These are phyloP conservation scores for Panicum virgatum DNA, from an alignment of 202 grass and related monocot genomes.

Conservation along the genomic window DNA sequence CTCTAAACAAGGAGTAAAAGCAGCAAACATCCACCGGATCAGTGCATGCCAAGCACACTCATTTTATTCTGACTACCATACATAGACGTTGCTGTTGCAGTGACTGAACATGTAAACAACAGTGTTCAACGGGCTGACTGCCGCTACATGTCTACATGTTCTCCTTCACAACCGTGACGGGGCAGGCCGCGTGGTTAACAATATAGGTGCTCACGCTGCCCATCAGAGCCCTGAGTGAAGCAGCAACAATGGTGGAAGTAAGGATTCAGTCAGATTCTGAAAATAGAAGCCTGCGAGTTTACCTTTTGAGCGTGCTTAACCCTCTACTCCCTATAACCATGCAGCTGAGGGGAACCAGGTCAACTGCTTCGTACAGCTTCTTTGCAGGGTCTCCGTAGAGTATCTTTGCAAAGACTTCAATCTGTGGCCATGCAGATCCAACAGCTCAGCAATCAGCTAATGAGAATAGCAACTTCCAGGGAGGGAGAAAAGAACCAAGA, in stretches of 20 bases:
- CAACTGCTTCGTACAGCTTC: conserved; percentile 50
- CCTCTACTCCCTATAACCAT: conserved; percentile 59
- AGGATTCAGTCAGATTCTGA: neutral
- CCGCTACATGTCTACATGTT: conserved; percentile 8
- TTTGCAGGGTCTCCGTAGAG: conserved; percentile 57
- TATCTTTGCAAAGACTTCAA: conserved; percentile 59
- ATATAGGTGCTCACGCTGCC: conserved; percentile 77
- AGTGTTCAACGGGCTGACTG: neutral
- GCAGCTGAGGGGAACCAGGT: conserved; percentile 49
- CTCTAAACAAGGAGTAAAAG: neutral
- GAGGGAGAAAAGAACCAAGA: neutral
- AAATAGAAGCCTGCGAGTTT: neutral
- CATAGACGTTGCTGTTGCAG: neutral
- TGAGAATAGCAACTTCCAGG: neutral
- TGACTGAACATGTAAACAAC: neutral
- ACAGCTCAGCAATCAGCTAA: neutral
- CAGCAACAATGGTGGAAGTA: neutral
- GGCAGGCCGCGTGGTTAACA: conserved; percentile 64
- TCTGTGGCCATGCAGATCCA: conserved; percentile 1
- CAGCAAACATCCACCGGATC: neutral
- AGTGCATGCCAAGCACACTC: conserved; percentile 10
- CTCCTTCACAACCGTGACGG: conserved; percentile 77
- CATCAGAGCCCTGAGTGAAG: conserved; percentile 63
- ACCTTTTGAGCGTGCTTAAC: conserved; percentile 65
- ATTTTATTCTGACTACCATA: conserved; percentile 3